Percentiles rank a stretch among this genome's conserved stretches.
Conservation (phyloP, 1,139 yeast species). For the Nakaseomyces sp. region DNA sequence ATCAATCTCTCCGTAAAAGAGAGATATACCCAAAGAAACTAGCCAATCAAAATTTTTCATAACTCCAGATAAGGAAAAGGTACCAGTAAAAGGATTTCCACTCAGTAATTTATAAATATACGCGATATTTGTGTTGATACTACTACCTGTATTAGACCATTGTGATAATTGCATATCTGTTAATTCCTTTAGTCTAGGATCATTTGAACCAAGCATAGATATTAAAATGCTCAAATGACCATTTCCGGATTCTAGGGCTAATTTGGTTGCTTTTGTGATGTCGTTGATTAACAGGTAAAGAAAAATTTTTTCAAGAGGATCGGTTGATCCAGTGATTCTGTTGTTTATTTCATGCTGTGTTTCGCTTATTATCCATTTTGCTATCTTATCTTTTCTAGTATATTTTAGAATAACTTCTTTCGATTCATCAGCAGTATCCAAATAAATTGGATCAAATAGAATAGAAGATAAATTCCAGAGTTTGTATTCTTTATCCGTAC, state of each 20-base stretch:
- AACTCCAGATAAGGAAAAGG: conserved; percentile 26
- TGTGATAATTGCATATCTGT: conserved; percentile 55
- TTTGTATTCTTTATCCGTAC: conserved; percentile 19
- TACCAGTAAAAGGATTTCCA: conserved; percentile 40
- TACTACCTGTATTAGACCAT: conserved; percentile 42
- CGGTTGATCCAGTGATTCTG: conserved; percentile 18
- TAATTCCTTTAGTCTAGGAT: conserved; percentile 42
- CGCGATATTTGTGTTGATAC: conserved; percentile 34
- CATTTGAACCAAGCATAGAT: conserved; percentile 65
- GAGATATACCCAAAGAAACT: conserved; percentile 45
- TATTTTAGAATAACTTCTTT: conserved; percentile 33
- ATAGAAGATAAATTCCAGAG: conserved; percentile 49
- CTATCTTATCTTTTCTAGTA: conserved; percentile 40
- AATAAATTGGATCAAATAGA: conserved; percentile 42
- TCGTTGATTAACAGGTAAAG: conserved; percentile 48
- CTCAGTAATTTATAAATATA: conserved; percentile 58
- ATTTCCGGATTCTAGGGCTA: conserved; percentile 51
- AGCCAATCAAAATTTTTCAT: conserved; percentile 56
- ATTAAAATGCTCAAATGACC: conserved; percentile 62
- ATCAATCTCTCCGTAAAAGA: conserved; percentile 53
- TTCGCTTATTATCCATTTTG: conserved; percentile 51
- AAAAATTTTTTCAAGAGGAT: conserved; percentile 42
- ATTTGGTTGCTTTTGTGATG: conserved; percentile 50
- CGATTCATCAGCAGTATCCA: conserved; percentile 28
- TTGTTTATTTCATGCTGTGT: conserved; percentile 41